Base-by-base conservation (phyloP, 345 rosid species). In the Streptanthus diversifolius region DNA sequence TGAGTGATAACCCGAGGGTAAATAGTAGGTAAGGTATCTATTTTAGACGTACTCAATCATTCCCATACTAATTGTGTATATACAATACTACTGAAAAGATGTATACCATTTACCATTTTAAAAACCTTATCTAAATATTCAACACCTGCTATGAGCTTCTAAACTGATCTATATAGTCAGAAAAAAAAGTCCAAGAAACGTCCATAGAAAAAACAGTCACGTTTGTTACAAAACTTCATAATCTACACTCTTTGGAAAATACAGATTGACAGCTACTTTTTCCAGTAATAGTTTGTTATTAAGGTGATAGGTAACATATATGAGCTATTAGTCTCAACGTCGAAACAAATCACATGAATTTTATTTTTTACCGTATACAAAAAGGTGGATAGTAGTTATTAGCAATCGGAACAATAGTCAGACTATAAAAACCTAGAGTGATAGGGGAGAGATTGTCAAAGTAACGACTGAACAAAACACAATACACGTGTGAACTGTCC, bases 391-490 rank as follows among this genome's bases (percentile, higher is more conserved):
- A 48, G 61, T 29, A 39, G 19, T 71, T 37, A 51, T 18, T 39
- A 49, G 21, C 22, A 18, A 43, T 40, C 13, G 61, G 24, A 51
- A 27, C 62, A 71, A 61, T 51, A 61, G 14, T 13, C 14, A 71
- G 68, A 62, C 62, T 61, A 48, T 3, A 51, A 60, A n/a, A 39
- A 48, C 75, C 61, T 61, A 51, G 37, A 29, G 35, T 10, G 17
- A 15, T 41, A 49, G 21, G 51, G 32, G 40, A 39, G 32, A 49
- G 0, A 49, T 43, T 71, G 68, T 71, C 75, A 71, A 61, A 51
- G 61, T 51, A 61, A 71, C 52, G 54, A 61, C 39, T 0, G 52
- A 61, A 71, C 75, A 71, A 37, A 61, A 71, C 62, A 71, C 62
- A 19, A 37, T 21, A 39, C 75, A 71, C 68, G 68, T 61, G 68